Evolutionary conservation across 2,329 filamentous ascomycete genomes (phyloP).

Genomic region (Pseudohalonectria lignicola): DNA sequence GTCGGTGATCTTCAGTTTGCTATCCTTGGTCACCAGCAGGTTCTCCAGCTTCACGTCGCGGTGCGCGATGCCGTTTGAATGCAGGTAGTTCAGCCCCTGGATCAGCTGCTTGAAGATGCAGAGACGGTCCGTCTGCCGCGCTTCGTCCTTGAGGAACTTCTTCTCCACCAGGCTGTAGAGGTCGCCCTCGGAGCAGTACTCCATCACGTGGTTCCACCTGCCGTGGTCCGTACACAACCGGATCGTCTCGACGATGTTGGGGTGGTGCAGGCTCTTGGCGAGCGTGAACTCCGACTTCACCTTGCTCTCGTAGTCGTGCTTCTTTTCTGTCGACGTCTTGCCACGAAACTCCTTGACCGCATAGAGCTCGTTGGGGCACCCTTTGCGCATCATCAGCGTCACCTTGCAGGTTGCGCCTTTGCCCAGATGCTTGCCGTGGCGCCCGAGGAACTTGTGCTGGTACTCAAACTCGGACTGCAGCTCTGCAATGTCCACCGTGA

Average conservation of each 20-base stretch:
- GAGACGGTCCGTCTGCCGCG: slow-evolving; percentile 57
- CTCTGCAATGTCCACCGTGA: slow-evolving; percentile 59
- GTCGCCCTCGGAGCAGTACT: slow-evolving; percentile 77
- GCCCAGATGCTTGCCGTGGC: slow-evolving; percentile 64
- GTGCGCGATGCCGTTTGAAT: slow-evolving; percentile 76
- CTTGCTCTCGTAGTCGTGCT: slow-evolving; percentile 72
- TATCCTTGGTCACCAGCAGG: slow-evolving; percentile 64
- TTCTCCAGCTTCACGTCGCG: slow-evolving; percentile 90
- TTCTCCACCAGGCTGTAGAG: slow-evolving; percentile 65
- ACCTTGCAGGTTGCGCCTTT: slow-evolving; percentile 78
- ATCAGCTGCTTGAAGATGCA: slow-evolving; percentile 87
- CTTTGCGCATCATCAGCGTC: slow-evolving; percentile 66
- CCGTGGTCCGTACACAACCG: slow-evolving; percentile 64
- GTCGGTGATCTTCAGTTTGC: slow-evolving; percentile 82
- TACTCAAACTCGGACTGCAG: slow-evolving; percentile 61
- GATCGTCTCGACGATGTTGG: slow-evolving; percentile 76
- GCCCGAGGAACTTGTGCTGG: slow-evolving; percentile 53
- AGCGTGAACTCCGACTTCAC: slow-evolving; percentile 88
- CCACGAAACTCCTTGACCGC: slow-evolving; percentile 83
- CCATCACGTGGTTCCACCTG: slow-evolving; percentile 88
- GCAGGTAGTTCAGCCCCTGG: slow-evolving; percentile 72
- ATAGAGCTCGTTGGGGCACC: slow-evolving; percentile 53
- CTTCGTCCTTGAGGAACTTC: slow-evolving; percentile 52
- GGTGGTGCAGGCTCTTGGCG: slow-evolving; percentile 73
- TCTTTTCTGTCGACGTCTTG: slow-evolving; percentile 57